Percentiles rank a stretch among this genome's conserved stretches.
These are phyloP conservation scores for Chytridium lagenaria DNA, from an alignment of 371 early-diverging fungal species.

Conservation along the genomic window DNA sequence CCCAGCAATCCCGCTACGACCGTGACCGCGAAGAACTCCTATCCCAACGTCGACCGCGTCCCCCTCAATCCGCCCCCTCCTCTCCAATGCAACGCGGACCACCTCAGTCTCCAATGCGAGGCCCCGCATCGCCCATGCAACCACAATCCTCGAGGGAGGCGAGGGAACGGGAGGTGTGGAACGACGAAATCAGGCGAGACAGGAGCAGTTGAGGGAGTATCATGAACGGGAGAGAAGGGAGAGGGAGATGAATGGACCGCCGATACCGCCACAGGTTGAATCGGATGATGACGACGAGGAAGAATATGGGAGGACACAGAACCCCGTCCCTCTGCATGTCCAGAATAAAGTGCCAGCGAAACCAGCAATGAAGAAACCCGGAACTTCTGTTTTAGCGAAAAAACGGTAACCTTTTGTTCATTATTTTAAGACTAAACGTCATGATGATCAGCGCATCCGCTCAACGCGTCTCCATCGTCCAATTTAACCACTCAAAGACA, in stretches of 20 bases:
- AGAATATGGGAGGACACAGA: background rate
- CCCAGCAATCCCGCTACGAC: background rate
- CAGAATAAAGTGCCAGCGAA: background rate
- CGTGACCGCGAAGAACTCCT: background rate
- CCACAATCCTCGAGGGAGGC: background rate
- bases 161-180: background rate
- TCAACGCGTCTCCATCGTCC: slow-evolving; percentile 14
- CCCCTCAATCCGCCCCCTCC: background rate
- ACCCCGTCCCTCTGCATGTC: background rate
- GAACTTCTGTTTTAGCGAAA: background rate
- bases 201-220: slow-evolving; percentile 4
- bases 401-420: background rate
- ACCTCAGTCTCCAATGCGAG: background rate
- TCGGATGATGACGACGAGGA: slow-evolving; percentile 2
- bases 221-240: slow-evolving; percentile 2
- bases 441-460: slow-evolving; percentile 1
- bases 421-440: background rate
- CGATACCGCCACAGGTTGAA: background rate
- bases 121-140: background rate
- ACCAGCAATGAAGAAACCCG: slow-evolving; percentile 6
- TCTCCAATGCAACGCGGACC: background rate
- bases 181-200: background rate
- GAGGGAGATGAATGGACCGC: background rate
- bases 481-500: background rate
- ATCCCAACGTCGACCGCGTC: background rate